Conservation (phyloP, 1,284 basidiomycete species). For the Xerocomus nothofagi region DNA sequence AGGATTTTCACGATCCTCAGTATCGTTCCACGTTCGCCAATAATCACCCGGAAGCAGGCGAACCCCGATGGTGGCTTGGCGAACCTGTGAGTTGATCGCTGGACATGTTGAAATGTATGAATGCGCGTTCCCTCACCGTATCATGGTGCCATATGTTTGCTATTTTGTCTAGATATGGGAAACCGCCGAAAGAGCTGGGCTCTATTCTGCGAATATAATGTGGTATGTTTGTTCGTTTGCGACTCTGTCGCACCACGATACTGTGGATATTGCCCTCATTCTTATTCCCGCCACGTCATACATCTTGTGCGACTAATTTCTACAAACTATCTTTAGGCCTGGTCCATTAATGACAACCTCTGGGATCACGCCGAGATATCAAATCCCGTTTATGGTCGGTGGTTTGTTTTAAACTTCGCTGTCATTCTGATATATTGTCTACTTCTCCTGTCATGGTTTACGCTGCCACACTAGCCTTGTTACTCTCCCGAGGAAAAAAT, state of each 20-base stretch:
- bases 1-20: constrained; percentile 83
- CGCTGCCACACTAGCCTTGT: background rate
- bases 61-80: constrained; percentile 80
- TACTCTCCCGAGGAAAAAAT: constrained; percentile 50
- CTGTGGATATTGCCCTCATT: background rate
- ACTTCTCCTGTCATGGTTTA: background rate
- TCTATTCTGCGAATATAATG: constrained; percentile 82
- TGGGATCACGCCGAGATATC: constrained; percentile 68
- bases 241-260: background rate
- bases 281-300: too few species aligned
- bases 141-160: background rate
- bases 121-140: background rate
- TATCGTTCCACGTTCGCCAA: constrained; percentile 63
- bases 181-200: constrained; percentile 68
- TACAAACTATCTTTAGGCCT: constrained; percentile 52
- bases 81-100: constrained; percentile 63
- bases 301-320: background rate
- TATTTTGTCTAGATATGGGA: constrained; percentile 73
- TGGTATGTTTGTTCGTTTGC: constrained; percentile 53
- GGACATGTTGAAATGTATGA: background rate
- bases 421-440: background rate
- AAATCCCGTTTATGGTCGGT: constrained; percentile 69
- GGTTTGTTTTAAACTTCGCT: background rate
- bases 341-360: constrained; percentile 69
- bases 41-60: constrained; percentile 57